Evolutionary conservation across 192 early-diverging fungal genomes (phyloP), one percentile per base, ranked within the genome.

Genomic region (Coemansia sp.): DNA sequence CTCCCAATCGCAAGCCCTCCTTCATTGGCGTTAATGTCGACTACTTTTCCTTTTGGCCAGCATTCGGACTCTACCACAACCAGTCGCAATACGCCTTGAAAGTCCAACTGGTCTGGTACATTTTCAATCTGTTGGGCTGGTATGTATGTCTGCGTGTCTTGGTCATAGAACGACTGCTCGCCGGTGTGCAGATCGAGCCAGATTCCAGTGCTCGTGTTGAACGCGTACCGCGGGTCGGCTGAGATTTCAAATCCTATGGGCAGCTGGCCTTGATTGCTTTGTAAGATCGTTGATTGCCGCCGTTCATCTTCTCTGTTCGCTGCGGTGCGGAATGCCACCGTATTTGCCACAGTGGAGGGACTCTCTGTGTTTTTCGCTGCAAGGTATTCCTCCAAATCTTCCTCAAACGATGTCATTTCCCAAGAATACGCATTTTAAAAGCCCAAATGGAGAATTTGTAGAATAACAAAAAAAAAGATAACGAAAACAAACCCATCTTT

Each of bases 111-210:
- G 21, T 63, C 42, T 2, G 65, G 13, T 10, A 15, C 46, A 6
- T 36, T 13, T 41, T 39, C 41, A 2, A 63, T 43, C 2, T 61
- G 43, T 8, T 77, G 72, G 0, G 87, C 69, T 5, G 87, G 82
- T 21, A 88, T 62, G 58, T 90, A 90, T 0, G 78, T 85, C 5
- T 73, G 72, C 19, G 85, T 68, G 1, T 66, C 60, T 0, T 75
- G 56, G 40, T 90, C 89, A 56, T 87, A 87, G 49, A 74, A 80
- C 8, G 86, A 88, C 36, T 81, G 71, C 1, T 78, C 69, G 2
- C 83, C 74, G 5, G 85, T 82, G 32, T 74, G 37, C 10, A 74
- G 67, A 54, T 90, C 89, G 10, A 87, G 81, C 87, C 87, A 90
- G 45, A 78, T 40, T 21, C 79, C 74, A 13, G 37, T 80, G 43